phyloP scores from a whole-genome alignment of 306 rosid genomes.

The Boehmeria nivea region DNA sequence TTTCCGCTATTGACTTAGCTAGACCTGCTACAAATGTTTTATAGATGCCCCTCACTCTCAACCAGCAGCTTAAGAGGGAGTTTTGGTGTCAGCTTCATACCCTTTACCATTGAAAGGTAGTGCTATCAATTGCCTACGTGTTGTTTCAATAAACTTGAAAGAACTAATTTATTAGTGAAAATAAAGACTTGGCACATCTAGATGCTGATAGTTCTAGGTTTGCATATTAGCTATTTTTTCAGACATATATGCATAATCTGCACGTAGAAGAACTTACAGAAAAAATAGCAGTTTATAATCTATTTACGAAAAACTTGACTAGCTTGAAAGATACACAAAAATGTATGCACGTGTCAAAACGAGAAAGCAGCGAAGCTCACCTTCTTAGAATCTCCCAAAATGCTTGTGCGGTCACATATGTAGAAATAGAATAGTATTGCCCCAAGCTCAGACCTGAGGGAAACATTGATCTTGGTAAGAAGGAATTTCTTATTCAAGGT shows the following conservation, averaged over 20 bases:
- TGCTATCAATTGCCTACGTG: too few species aligned
- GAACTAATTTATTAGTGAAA: constrained; percentile 4
- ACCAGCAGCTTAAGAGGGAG: too few species aligned
- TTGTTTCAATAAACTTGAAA: not conserved
- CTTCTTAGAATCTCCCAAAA: constrained; percentile 78
- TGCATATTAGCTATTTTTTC: not conserved
- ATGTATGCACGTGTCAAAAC: not conserved
- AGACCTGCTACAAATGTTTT: too few species aligned
- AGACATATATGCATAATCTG: not conserved
- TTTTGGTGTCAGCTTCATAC: too few species aligned
- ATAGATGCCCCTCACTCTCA: too few species aligned
- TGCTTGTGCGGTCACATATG: constrained; percentile 76
- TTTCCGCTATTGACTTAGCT: too few species aligned
- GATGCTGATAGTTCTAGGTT: not conserved
- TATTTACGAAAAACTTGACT: not conserved
- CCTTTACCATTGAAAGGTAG: too few species aligned
- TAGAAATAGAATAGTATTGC: constrained; percentile 77
- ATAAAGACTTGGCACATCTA: not conserved
- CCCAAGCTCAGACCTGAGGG: constrained; percentile 79
- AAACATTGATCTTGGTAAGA: constrained; percentile 18
- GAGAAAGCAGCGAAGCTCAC: constrained; percentile 31
- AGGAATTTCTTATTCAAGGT: constrained; percentile 9
- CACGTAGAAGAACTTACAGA: not conserved
- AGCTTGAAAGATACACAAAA: not conserved
- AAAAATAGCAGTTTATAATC: not conserved